Base-by-base conservation (phyloP, 331 rosid genomes). In the Malus hybrid region DNA sequence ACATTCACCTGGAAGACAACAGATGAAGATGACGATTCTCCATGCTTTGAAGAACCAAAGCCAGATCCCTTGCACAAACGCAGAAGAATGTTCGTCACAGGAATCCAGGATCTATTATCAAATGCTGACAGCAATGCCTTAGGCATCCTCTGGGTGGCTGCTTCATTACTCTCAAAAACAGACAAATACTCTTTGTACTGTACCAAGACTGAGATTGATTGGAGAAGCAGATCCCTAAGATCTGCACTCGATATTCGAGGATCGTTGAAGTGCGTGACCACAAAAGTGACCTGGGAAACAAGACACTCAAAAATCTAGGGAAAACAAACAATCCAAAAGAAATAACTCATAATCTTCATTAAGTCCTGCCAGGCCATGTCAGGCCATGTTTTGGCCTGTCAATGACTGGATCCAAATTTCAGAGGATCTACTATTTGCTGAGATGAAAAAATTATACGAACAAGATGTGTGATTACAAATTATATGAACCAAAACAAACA, bases 41-140 rank as follows among this genome's bases (percentile, higher is more conserved):
- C 98, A 55, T 85, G 87, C 85, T 88, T 93, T 70, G 94, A 91
- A 74, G 87, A 88, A 64, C 90, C 90, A 80, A 93, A 93, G 71
- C 96, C 95, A 74, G 93, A 88, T 65, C 96, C 97, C 90, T 92
- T 93, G 91, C 95, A 91, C 46, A 93, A 83, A 42, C 96, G 88
- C 75, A 93, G 77, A 69, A 93, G 90, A 84, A 91, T 93, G 81
- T 88, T 93, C 1, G 93, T 93, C 48, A 93, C 93, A 1, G 96
- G 93, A 74, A 90, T 91, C 97, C 97, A 93, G 67, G 98, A 91
- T 90, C 97, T 87, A 85, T 87, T 90, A 80, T 93, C 98, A 88
- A 93, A 93, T 73, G 98, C 91, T 42, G 89, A 83, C 36, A 93
- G 86, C 86, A 90, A 75, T 31, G 96, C 93, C 78, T 86, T 91